Evolutionary conservation across 208 protist genomes (phyloP).

Genomic region (Leishmania tarentolae): DNA sequence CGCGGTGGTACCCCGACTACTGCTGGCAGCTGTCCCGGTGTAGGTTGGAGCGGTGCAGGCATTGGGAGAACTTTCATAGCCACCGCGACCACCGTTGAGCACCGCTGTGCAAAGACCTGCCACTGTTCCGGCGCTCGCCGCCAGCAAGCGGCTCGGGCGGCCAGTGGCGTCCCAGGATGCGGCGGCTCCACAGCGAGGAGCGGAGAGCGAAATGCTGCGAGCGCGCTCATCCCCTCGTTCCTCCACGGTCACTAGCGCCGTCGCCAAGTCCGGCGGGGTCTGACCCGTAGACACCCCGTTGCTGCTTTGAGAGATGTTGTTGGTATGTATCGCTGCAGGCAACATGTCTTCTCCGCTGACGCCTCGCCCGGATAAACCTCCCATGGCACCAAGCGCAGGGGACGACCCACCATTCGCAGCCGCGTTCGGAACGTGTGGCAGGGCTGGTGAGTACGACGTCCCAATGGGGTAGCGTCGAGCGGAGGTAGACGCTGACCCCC

Average conservation of each 20-base stretch:
- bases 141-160: conserved; percentile 17
- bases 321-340: conserved; percentile 4
- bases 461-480: conserved; percentile 18
- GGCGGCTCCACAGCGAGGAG: conserved; percentile 18
- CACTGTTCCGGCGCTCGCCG: conserved; percentile 3
- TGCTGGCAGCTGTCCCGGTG: conserved; percentile 8
- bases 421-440: conserved; percentile 4
- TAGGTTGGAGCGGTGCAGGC: not conserved
- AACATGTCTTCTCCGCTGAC: conserved; percentile 1
- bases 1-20: not conserved
- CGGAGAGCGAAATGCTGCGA: conserved; percentile 25
- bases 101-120: conserved; percentile 10
- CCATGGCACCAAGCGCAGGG: conserved; percentile 2
- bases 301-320: conserved; percentile 11
- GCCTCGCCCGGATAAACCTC: conserved; percentile 2
- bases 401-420: conserved; percentile 1
- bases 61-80: conserved; percentile 4
- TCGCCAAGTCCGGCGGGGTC: conserved; percentile 1
- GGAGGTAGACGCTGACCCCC: conserved; percentile 20
- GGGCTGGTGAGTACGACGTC: not conserved
- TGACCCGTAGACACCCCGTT: conserved; percentile 1
- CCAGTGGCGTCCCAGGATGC: conserved; percentile 17
- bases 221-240: conserved; percentile 16
- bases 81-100: conserved; percentile 11
- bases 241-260: not conserved